Evolutionary conservation across 805 yeast species (phyloP), one percentile per base, ranked within the genome.

Genomic region (Candida nonsorbophila): DNA sequence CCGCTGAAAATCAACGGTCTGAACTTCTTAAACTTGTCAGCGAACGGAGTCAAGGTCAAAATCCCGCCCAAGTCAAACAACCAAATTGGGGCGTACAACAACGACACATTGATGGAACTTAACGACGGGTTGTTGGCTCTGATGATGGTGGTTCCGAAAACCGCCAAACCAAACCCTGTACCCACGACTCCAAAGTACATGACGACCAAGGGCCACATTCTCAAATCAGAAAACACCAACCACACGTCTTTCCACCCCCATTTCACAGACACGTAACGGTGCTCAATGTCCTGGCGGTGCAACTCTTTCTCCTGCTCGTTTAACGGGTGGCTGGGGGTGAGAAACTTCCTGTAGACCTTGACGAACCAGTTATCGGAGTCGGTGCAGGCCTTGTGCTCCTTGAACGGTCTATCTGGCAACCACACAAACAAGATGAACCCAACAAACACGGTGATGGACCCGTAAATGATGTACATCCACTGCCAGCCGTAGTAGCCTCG

Each of bases 111-210:
- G 42, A 86, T 81, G 3, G 85, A 74, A 2, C 77, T 55, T 39
- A 82, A 62, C 5, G 49, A 41, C 2, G 90, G 79, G 49, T 83
- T 77, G 39, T 79, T 76, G 4, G 72, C 70, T 28, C 67, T 55
- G 44, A 85, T 79, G 41, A 85, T 73, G 6, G 90, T 77, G 3
- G 94, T 79, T 4, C 88, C 95, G 55, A 81, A 85, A 13, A 80
- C 90, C 18, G 87, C 87, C 27, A 85, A 61, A 18, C 94, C 95
- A 46, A 71, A 79, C 1, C 95, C 95, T n/a, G 85, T 76, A 26
- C 95, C 95, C 15, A 85, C 95, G 13, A 83, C 94, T 12, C 95
- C 95, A 51, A 85, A 86, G 57, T 85, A 85, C 95, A 85, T 85
- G 58, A 85, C 64, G 25, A 84, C 63, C 35, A 86, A 55, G 1